These are phyloP conservation scores for Mortierella hygrophila DNA, from an alignment of 192 early-diverging fungal species.

Conservation along the genomic window DNA sequence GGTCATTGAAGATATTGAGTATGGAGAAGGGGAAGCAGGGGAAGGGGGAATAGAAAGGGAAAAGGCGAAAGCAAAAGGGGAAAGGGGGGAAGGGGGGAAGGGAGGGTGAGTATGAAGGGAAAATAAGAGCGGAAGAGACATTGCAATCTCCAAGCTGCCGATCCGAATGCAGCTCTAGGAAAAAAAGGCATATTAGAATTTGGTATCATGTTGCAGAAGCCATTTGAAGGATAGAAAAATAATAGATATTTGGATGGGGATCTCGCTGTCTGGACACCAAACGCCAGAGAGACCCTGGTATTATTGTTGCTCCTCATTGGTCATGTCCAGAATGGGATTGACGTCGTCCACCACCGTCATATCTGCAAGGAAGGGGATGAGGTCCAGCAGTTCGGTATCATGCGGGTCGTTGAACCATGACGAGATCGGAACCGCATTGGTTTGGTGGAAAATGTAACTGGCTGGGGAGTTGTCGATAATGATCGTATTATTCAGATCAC, in stretches of 20 bases:
- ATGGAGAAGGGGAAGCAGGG: not conserved
- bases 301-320: constrained; percentile 56
- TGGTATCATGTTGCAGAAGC: constrained; percentile 6
- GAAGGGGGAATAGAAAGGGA: not conserved
- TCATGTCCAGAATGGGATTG: constrained; percentile 79
- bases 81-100: not conserved
- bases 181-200: constrained; percentile 4
- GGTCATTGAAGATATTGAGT: not conserved
- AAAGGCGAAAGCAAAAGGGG: not conserved
- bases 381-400: constrained; percentile 94
- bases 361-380: constrained; percentile 96
- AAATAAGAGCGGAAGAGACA: not conserved
- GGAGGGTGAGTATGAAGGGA: not conserved
- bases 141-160: not conserved
- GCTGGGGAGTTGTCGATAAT: constrained; percentile 98
- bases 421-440: constrained; percentile 96
- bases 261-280: constrained; percentile 9
- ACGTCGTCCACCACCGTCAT: constrained; percentile 91
- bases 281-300: constrained; percentile 23
- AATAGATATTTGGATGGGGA: constrained; percentile 11
- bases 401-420: constrained; percentile 98
- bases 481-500: constrained; percentile 84
- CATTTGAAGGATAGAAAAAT: constrained; percentile 10
- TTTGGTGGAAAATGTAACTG: constrained; percentile 95
- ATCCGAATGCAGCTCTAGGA: not conserved